A percentile compares a stretch with the other conserved stretches of the same genome.
phyloP scores from a whole-genome alignment of 78 protist genomes.

The Pigoraptor vietnamica region DNA sequence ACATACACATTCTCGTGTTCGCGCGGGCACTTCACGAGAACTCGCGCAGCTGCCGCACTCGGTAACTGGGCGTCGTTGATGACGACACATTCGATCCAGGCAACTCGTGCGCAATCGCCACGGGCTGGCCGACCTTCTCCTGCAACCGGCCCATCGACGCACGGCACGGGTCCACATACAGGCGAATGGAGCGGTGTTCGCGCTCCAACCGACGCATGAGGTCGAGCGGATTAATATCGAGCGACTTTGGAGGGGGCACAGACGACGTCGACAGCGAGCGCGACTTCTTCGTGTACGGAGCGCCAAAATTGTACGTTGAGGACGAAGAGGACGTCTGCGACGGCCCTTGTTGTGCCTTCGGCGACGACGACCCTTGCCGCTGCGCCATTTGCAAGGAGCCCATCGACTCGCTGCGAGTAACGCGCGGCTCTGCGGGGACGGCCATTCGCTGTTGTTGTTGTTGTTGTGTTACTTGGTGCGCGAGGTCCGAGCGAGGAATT shows the following conservation, averaged over 20 bases:
- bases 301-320: neutral
- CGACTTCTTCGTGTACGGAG: neutral
- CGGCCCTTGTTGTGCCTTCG: neutral
- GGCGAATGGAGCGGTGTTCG: neutral
- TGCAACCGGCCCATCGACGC: neutral
- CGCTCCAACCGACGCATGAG: neutral
- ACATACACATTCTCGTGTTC: neutral
- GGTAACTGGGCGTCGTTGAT: neutral
- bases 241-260: neutral
- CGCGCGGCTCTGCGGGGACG: neutral
- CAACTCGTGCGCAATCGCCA: neutral
- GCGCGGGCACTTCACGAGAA: neutral
- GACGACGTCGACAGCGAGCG: neutral
- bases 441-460: neutral
- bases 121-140: neutral
- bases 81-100: neutral
- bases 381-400: neutral
- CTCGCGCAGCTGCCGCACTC: neutral
- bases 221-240: neutral
- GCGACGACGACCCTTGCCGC: neutral
- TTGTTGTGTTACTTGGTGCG: too few species aligned
- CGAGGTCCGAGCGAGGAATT: neutral
- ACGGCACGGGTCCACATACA: neutral
- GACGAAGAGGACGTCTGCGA: neutral
- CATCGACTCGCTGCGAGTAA: neutral